Base-by-base conservation (phyloP, 306 rosid genomes). In the Myrica gale region DNA sequence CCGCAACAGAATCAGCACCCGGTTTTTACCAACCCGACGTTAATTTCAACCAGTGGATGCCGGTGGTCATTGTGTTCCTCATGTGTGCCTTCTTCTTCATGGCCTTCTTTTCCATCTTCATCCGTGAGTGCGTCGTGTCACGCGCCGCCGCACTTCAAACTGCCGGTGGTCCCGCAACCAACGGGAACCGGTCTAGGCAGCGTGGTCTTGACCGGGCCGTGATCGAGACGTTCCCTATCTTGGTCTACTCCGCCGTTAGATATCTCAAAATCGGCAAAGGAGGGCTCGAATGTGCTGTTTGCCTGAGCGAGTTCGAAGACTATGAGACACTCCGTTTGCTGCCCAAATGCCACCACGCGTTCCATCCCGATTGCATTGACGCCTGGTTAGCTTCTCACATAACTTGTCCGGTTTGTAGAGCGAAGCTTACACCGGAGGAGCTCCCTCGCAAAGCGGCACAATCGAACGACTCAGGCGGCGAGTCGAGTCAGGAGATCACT, bases 361-460 rank as follows among this genome's bases (percentile, higher is more conserved):
- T 90, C 58, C 97, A 92, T 41, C 85, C 96, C 9, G 74, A 72
- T 23, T 92, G 97, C 73, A 88, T 92, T 80, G 87, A 92, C 48
- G 85, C 88, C 2, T 92, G 97, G 97, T n/a, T 92, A 4, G 80
- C 82, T 43, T 87, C 88, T 6, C 91, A 87, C 68, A 77, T 74
- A 2, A 92, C 97, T 4, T 92, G 97, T 74, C 96, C 96, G 0
- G 90, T 90, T 66, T 92, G 96, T 67, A 88, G 96, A 2, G 82
- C 88, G 15, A 79, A 82, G 67, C 84, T 89, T 9, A 66, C 85
- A 13, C 20, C 69, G 4, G 84, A 77, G n/a, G 15, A 10, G 6
- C 52, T 67, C 60, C 12, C 4, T 47, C 13, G 12, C 4, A 12
- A 47, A 47, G 13, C 9, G 15, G 4, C 51, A 47, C 51, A 47